Conservation (phyloP, 768 basidiomycete species). For the Trametes punicea region DNA sequence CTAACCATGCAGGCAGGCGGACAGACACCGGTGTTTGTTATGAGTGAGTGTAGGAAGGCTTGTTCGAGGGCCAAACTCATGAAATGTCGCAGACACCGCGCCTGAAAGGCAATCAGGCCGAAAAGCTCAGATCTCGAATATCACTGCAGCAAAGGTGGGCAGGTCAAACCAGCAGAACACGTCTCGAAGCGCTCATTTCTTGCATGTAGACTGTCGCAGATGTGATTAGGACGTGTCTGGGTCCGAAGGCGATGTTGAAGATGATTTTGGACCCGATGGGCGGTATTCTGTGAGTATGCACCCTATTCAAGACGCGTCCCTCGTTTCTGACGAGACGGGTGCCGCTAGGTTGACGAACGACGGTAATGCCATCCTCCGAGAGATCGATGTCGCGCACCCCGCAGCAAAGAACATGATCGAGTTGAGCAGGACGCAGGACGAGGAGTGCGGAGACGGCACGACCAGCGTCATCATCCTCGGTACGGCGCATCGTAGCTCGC, state of each 20-base stretch:
- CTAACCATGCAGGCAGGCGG: constrained; percentile 36
- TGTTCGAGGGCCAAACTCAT: constrained; percentile 1
- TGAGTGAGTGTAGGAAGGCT: constrained; percentile 48
- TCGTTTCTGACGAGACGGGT: not conserved
- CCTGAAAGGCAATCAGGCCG: constrained; percentile 92
- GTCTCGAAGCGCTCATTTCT: not conserved
- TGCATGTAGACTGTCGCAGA: constrained; percentile 86
- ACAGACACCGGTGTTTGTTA: constrained; percentile 81
- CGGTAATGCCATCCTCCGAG: constrained; percentile 97
- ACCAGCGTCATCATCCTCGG: constrained; percentile 98
- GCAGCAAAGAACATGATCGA: constrained; percentile 99
- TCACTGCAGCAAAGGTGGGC: constrained; percentile 90
- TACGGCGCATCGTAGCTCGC: constrained; percentile 33
- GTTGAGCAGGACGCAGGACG: constrained; percentile 94
- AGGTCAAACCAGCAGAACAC: not conserved
- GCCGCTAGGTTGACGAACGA: constrained; percentile 84
- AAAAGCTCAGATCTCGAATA: constrained; percentile 96
- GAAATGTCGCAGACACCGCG: constrained; percentile 66
- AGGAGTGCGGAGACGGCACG: constrained; percentile 98
- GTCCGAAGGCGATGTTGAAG: constrained; percentile 98
- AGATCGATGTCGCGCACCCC: constrained; percentile 98
- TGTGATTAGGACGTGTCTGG: constrained; percentile 95
- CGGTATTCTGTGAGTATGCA: constrained; percentile 76
- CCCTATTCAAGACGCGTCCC: not conserved
- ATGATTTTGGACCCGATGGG: constrained; percentile 99